A percentile compares a stretch with the other conserved stretches of the same genome.
These are phyloP conservation scores for Ascoidea tarda DNA, from an alignment of 805 yeast genomes.

Conservation along the genomic window DNA sequence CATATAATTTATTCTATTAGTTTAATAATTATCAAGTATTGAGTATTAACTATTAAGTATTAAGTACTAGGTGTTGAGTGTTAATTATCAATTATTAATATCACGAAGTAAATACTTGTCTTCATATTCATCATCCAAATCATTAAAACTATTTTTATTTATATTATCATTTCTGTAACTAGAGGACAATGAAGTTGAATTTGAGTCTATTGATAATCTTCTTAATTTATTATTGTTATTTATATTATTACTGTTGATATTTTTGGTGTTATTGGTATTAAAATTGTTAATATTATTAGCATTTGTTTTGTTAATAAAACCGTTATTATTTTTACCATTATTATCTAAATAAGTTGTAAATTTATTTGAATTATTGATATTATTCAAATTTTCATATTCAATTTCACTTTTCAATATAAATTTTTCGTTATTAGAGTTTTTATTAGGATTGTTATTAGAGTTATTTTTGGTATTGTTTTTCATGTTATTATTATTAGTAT, in stretches of 20 bases:
- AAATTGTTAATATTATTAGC: constrained; percentile 1
- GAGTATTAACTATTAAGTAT: too few species aligned
- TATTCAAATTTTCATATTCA: background rate
- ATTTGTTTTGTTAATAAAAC: background rate
- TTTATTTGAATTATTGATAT: background rate
- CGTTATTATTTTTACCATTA: constrained; percentile 1
- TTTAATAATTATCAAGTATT: too few species aligned
- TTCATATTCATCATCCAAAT: too few species aligned
- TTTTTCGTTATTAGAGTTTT: background rate
- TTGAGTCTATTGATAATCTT: too few species aligned
- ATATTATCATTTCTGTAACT: too few species aligned
- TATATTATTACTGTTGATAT: constrained; percentile 8
- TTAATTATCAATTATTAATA: too few species aligned
- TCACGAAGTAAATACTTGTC: too few species aligned
- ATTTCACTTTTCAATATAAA: background rate
- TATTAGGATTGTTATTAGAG: background rate
- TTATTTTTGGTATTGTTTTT: background rate
- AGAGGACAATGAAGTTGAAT: too few species aligned
- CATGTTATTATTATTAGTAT: too few species aligned
- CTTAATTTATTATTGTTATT: constrained; percentile 7
- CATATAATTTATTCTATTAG: too few species aligned
- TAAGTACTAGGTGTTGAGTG: too few species aligned
- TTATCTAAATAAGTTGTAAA: constrained; percentile 6
- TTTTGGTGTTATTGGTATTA: constrained; percentile 2
- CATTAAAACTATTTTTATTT: too few species aligned